A percentile compares a stretch with the other conserved stretches of the same genome.
Conservation (phyloP, 2,329 filamentous ascomycete species). For the Botrytis sinoallii region DNA sequence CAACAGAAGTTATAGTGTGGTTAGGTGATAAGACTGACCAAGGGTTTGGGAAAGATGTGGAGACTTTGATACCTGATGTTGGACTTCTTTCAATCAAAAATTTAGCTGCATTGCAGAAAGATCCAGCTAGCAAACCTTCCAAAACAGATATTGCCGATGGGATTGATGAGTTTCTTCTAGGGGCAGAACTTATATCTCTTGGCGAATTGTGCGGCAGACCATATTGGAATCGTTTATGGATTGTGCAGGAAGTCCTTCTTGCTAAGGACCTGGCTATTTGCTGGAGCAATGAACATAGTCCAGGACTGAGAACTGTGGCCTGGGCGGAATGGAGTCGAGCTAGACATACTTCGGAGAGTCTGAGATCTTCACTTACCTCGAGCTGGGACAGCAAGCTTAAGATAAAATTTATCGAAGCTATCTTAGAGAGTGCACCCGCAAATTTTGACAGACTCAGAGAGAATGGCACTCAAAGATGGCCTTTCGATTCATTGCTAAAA, state of each 20-base stretch:
- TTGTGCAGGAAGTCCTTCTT: not conserved
- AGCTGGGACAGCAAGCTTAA: not conserved
- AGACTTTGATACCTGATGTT: not conserved
- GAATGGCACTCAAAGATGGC: not conserved
- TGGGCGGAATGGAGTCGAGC: not conserved
- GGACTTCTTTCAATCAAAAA: accelerated
- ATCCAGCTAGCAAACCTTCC: accelerated
- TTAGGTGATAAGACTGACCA: not conserved
- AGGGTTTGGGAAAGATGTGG: accelerated
- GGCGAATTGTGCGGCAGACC: not conserved
- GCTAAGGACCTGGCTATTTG: not conserved
- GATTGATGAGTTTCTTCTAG: not conserved
- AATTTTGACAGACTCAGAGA: not conserved
- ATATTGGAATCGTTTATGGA: not conserved
- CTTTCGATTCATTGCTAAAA: not conserved
- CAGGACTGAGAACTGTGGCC: not conserved
- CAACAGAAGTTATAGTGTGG: not conserved
- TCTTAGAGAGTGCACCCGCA: not conserved
- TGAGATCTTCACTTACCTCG: not conserved
- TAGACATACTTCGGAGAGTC: not conserved
- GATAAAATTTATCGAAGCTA: not conserved
- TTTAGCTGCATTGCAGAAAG: not conserved
- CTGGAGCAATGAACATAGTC: not conserved
- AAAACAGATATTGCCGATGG: not conserved
- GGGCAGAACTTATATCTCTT: not conserved